phyloP scores from a whole-genome alignment of 2,329 filamentous ascomycete species.

The Talaromyces pinophilus region DNA sequence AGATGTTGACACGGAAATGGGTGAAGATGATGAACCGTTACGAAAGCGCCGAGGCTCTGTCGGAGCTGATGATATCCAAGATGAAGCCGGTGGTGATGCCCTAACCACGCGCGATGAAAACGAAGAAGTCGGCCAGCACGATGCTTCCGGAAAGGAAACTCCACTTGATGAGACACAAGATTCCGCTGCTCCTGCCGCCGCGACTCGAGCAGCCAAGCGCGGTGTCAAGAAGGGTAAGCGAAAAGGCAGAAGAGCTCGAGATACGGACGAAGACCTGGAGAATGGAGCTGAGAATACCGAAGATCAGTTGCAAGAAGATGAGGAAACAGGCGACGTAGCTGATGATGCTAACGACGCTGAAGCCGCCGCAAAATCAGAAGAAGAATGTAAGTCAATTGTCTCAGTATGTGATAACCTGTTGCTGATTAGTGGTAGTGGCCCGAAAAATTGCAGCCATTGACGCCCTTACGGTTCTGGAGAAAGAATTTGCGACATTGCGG shows the following conservation, averaged over 20 bases:
- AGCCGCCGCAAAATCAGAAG: slow-evolving; percentile 51
- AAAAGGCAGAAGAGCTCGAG: slow-evolving; percentile 46
- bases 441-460: slow-evolving; percentile 79
- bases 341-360: slow-evolving; percentile 51
- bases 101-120: slow-evolving; percentile 39
- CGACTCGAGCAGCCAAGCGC: slow-evolving; percentile 42
- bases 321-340: slow-evolving; percentile 48
- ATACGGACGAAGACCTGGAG: slow-evolving; percentile 42
- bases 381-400: slow-evolving; percentile 48
- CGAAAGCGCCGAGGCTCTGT: slow-evolving; percentile 46
- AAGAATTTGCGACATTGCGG: slow-evolving; percentile 82
- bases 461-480: slow-evolving; percentile 76
- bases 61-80: slow-evolving; percentile 38
- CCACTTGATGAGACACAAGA: slow-evolving; percentile 37
- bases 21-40: slow-evolving; percentile 44
- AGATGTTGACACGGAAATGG: slow-evolving; percentile 38
- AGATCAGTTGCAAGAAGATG: slow-evolving; percentile 53
- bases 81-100: slow-evolving; percentile 38
- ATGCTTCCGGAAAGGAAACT: slow-evolving; percentile 33
- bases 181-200: slow-evolving; percentile 33
- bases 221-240: slow-evolving; percentile 48
- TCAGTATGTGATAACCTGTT: not conserved
- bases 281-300: slow-evolving; percentile 46
- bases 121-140: slow-evolving; percentile 35
- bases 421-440: slow-evolving; percentile 59